Conservation (phyloP, 176 grass and related monocot species). For the Oryza coarctata region DNA sequence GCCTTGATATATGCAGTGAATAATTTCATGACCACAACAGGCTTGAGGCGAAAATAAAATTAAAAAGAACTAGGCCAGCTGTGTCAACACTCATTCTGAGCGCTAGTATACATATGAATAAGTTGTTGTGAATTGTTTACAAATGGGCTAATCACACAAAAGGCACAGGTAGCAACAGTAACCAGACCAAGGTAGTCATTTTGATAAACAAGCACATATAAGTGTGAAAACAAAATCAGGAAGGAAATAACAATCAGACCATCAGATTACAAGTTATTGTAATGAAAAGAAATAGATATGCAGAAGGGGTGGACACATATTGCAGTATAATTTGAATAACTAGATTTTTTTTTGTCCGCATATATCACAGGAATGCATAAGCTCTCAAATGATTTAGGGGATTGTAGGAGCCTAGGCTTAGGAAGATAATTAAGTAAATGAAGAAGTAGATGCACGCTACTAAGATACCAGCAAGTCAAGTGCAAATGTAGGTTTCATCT, state of each 20-base stretch:
- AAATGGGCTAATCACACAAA: not conserved
- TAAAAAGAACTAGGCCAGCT: not conserved
- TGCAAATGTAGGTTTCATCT: not conserved
- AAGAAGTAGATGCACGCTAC: not conserved
- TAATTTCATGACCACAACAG: not conserved
- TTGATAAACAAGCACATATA: not conserved
- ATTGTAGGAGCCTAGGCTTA: not conserved
- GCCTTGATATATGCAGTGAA: not conserved
- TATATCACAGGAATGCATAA: not conserved
- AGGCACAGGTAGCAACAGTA: not conserved
- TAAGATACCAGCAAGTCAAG: not conserved
- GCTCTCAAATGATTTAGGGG: not conserved
- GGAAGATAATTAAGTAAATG: not conserved
- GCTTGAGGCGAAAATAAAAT: not conserved
- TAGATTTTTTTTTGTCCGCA: not conserved
- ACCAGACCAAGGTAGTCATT: not conserved
- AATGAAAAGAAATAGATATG: not conserved
- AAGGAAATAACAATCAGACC: not conserved
- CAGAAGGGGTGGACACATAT: not conserved
- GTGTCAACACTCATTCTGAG: not conserved
- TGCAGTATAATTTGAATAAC: not conserved
- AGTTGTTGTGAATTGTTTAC: not conserved
- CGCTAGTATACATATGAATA: not conserved
- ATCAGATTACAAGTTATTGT: not conserved
- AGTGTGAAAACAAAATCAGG: slow-evolving; percentile 9